These are phyloP conservation scores for Pyrenophora graminea DNA, from an alignment of 2,329 filamentous ascomycete species.

Conservation along the genomic window DNA sequence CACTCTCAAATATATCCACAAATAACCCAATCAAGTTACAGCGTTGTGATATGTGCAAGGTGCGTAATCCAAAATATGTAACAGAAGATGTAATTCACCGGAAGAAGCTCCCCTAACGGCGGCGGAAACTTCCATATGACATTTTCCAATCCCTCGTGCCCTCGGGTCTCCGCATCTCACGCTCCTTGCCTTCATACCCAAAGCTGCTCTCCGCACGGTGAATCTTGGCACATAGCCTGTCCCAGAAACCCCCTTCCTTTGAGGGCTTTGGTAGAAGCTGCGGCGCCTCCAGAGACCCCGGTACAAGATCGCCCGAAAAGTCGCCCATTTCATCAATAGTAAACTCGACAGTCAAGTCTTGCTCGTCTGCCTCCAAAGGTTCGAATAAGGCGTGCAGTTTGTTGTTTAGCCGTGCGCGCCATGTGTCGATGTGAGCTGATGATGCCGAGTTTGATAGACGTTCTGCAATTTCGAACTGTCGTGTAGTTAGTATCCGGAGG, in stretches of 20 bases:
- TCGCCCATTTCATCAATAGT: constrained; percentile 27
- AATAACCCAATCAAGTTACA: too few relatives aligned
- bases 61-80: background rate
- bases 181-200: constrained; percentile 43
- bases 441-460: constrained; percentile 29
- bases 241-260: constrained; percentile 17
- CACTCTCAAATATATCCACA: background rate
- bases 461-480: constrained; percentile 41
- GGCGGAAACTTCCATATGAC: constrained; percentile 21
- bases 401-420: constrained; percentile 23
- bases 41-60: background rate
- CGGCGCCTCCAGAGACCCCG: constrained; percentile 41
- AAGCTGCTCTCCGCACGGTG: constrained; percentile 27
- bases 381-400: constrained; percentile 30
- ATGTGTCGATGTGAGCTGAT: constrained; percentile 21
- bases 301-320: constrained; percentile 42
- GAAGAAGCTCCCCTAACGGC: background rate
- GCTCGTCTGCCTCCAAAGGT: constrained; percentile 20
- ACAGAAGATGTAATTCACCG: background rate
- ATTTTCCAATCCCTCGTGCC: constrained; percentile 40
- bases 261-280: constrained; percentile 37
- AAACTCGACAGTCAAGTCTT: background rate
- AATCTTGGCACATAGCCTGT: constrained; percentile 31
- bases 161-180: constrained; percentile 36
- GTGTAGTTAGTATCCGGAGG: constrained; percentile 11